phyloP scores from a whole-genome alignment of 345 rosid genomes.

The Dipteronia dyeriana region DNA sequence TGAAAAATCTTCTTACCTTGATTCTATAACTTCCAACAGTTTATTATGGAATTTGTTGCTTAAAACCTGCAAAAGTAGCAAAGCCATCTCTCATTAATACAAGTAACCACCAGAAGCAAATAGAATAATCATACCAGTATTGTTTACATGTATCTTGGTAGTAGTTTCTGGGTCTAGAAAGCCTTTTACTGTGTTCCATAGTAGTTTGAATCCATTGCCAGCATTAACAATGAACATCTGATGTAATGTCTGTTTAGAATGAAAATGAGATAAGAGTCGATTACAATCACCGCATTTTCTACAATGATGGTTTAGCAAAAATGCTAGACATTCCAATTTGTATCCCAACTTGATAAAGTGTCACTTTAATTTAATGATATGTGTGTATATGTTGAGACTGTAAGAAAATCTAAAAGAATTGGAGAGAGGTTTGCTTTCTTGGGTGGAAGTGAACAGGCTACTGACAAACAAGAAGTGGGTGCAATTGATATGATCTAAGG shows the following conservation, averaged over 20 bases:
- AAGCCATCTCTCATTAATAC: slow-evolving; percentile 25
- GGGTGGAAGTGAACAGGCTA: no score
- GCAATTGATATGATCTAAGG: no score
- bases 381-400: no score
- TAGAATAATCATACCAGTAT: background rate
- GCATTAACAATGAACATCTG: slow-evolving; percentile 93
- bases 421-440: no score
- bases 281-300: slow-evolving; percentile 12
- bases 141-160: slow-evolving; percentile 76
- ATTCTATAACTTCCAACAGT: slow-evolving; percentile 78
- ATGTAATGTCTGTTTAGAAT: slow-evolving; percentile 71
- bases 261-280: slow-evolving; percentile 22
- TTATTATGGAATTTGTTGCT: slow-evolving; percentile 72
- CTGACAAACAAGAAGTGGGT: no score
- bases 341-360: no score
- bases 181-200: slow-evolving; percentile 84
- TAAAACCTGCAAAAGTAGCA: slow-evolving; percentile 61
- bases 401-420: no score
- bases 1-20: slow-evolving; percentile 51
- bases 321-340: no score
- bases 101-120: slow-evolving; percentile 13
- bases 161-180: slow-evolving; percentile 95
- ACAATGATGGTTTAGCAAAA: background rate
- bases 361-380: no score
- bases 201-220: slow-evolving; percentile 79